Percentiles rank a stretch among this genome's conserved stretches.
These are phyloP conservation scores for Podila epicladia DNA, from an alignment of 192 early-diverging fungal genomes.

Conservation along the genomic window DNA sequence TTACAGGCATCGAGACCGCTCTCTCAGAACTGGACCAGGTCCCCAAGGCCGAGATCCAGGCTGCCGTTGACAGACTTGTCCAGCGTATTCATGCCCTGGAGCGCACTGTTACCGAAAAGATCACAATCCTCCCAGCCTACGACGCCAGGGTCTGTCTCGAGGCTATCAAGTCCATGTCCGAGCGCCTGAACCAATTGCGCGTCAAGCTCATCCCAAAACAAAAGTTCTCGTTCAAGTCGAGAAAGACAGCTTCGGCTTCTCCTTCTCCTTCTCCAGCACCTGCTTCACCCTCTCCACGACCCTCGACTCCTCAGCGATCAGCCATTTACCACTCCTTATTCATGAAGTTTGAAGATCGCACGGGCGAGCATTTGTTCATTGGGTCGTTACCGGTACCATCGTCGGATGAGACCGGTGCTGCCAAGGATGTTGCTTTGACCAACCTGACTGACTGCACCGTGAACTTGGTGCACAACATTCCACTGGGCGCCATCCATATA, in stretches of 20 bases:
- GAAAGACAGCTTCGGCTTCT: constrained; percentile 28
- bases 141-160: constrained; percentile 70
- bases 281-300: background rate
- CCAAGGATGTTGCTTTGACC: constrained; percentile 67
- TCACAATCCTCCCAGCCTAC: constrained; percentile 70
- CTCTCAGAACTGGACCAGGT: constrained; percentile 28
- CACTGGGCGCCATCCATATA: constrained; percentile 80
- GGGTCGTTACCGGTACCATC: constrained; percentile 24
- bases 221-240: constrained; percentile 78
- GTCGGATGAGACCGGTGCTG: background rate
- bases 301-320: background rate
- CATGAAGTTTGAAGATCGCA: constrained; percentile 49
- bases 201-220: constrained; percentile 60
- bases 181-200: constrained; percentile 45
- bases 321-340: constrained; percentile 24
- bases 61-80: constrained; percentile 51
- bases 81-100: constrained; percentile 64
- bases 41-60: constrained; percentile 32
- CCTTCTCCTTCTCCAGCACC: background rate
- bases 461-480: constrained; percentile 61
- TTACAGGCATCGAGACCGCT: constrained; percentile 28
- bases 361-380: constrained; percentile 40
- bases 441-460: constrained; percentile 72
- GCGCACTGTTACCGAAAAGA: constrained; percentile 70
- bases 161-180: constrained; percentile 60